Evolutionary conservation across 2,329 filamentous ascomycete species (phyloP).

Genomic region (Xylariaceae sp.): DNA sequence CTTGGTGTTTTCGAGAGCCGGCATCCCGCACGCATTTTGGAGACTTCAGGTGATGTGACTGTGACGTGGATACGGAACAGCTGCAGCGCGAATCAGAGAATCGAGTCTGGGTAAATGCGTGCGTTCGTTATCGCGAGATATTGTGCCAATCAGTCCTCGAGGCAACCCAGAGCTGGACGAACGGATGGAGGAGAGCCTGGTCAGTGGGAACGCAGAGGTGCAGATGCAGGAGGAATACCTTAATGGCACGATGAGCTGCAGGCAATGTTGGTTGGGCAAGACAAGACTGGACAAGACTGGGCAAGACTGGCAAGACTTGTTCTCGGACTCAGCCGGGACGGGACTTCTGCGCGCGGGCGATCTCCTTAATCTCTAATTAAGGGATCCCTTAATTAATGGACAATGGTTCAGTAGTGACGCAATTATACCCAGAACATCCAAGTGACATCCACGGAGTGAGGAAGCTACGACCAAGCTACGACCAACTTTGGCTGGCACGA

Average conservation of each 20-base stretch:
- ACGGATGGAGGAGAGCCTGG: not conserved
- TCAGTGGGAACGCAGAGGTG: conserved; percentile 1
- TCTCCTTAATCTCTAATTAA: too few species aligned
- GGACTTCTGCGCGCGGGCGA: too few species aligned
- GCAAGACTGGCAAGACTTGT: too few species aligned
- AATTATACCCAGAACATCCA: too few species aligned
- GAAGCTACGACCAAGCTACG: too few species aligned
- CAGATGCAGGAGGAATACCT: not conserved
- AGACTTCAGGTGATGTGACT: not conserved
- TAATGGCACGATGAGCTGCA: conserved; percentile 12
- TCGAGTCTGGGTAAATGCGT: not conserved
- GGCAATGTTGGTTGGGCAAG: not conserved
- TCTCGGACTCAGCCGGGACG: too few species aligned
- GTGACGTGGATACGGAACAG: not conserved
- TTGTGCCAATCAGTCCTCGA: not conserved
- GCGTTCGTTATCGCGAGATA: not conserved
- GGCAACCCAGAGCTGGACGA: not conserved
- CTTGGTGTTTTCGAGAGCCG: conserved; percentile 33
- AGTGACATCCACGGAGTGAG: too few species aligned
- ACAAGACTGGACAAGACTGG: not conserved
- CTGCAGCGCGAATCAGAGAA: not conserved
- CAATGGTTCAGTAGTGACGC: too few species aligned
- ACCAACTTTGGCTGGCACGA: too few species aligned
- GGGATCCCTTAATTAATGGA: too few species aligned
- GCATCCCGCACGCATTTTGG: conserved; percentile 29